phyloP scores from a whole-genome alignment of 2,329 filamentous ascomycete species.

The Laburnicola sp. region DNA sequence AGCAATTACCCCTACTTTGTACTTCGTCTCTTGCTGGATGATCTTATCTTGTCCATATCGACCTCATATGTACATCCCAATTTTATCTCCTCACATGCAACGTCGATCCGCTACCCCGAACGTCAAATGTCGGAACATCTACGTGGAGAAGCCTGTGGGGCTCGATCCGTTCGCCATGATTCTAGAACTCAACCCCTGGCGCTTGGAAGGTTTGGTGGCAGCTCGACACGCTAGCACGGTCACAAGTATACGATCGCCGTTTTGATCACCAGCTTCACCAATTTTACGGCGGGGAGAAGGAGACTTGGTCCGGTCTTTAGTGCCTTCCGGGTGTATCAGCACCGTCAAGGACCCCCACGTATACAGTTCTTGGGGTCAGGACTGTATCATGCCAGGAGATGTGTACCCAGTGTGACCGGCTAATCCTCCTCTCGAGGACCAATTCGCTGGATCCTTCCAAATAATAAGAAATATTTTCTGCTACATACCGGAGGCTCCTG shows the following conservation, averaged over 20 bases:
- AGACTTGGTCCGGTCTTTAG: background rate
- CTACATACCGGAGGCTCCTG: background rate
- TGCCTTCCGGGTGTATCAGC: background rate
- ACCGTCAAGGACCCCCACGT: constrained; percentile 1
- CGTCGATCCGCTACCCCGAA: constrained; percentile 7
- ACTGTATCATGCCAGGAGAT: background rate
- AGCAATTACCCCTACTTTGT: too few relatives aligned
- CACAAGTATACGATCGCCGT: constrained; percentile 1
- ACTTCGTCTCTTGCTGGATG: too few relatives aligned
- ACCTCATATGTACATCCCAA: background rate
- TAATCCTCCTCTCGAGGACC: background rate
- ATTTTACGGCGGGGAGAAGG: constrained; percentile 5
- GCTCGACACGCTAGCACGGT: background rate
- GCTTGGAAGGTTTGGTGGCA: background rate
- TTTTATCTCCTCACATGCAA: constrained; percentile 1
- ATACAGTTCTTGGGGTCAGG: background rate
- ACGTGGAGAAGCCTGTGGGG: background rate
- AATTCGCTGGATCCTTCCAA: background rate
- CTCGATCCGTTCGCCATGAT: background rate
- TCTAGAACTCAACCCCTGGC: background rate
- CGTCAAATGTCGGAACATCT: background rate
- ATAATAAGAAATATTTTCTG: constrained; percentile 1
- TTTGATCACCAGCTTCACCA: constrained; percentile 1
- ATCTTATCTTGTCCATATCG: constrained; percentile 3
- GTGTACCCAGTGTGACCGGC: background rate